Evolutionary conservation across 306 rosid species (phyloP).

Genomic region (Rosa multiflora): DNA sequence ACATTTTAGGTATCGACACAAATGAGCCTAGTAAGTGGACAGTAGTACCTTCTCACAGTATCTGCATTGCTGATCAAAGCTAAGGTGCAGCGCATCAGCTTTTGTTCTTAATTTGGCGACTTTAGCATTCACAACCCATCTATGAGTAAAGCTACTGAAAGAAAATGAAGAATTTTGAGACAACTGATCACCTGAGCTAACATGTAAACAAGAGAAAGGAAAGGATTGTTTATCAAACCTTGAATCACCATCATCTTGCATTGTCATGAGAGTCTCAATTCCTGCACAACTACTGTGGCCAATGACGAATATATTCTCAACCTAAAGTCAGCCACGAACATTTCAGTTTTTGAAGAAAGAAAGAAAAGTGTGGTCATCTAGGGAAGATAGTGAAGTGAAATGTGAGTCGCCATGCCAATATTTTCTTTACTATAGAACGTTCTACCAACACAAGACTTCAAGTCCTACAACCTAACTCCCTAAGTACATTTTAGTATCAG

Average conservation of each 20-base stretch:
- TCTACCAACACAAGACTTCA: not conserved
- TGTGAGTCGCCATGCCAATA: not conserved
- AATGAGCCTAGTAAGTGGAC: not conserved
- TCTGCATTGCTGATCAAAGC: conserved; percentile 76
- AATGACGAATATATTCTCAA: conserved; percentile 74
- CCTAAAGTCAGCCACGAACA: conserved; percentile 43
- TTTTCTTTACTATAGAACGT: not conserved
- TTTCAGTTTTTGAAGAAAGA: not conserved
- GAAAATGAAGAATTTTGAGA: conserved; percentile 11
- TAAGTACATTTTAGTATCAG: not conserved
- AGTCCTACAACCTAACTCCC: not conserved
- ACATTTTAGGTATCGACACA: not conserved
- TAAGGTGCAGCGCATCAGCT: conserved; percentile 56
- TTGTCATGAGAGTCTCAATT: conserved; percentile 71
- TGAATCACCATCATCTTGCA: conserved; percentile 56
- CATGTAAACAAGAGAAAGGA: not conserved
- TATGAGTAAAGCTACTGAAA: conserved; percentile 55
- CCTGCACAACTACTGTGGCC: conserved; percentile 97
- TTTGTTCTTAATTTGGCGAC: conserved; percentile 63
- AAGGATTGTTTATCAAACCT: conserved; percentile 42
- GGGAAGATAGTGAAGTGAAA: not conserved
- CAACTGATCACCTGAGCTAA: conserved; percentile 13
- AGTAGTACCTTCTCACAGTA: conserved; percentile 78
- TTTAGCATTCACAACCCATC: conserved; percentile 69
- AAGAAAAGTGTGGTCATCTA: not conserved